Base-by-base conservation (phyloP, 192 early-diverging fungal genomes). In the Rhizophagus clarus region DNA sequence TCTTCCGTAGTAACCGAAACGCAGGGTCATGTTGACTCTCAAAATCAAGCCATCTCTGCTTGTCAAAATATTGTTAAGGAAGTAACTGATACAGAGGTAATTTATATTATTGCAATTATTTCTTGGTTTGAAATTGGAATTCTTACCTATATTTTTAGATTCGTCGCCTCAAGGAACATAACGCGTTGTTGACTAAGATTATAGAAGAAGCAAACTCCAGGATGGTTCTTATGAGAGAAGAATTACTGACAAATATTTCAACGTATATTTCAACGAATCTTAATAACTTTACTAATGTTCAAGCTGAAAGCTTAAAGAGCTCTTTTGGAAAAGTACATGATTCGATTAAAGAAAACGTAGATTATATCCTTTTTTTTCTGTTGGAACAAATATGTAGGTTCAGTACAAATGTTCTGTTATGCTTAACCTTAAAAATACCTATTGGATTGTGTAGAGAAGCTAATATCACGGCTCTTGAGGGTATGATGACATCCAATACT, bases 351-450 rank as follows among this genome's bases (percentile, higher is more conserved):
- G 22, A 66, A 5, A 66, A 29, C 63, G 63, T 66, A 9, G 28
- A 66, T 28, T 29, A 66, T 66, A 66, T 66, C 63, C 63, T 66
- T 66, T 66, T 66, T 11, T 24, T 63, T n/a, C 24, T 28, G 24
- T 28, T 63, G 1, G 7, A 28, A 28, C 26, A 28, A 28, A 12
- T 64, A 10, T 64, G 29, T 62, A 10, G 26, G 20, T 26, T 62
- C 8, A 62, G 37, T 8, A 40, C 8, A 6, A 12, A 11, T 29
- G 14, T 17, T 31, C 31, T 29, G 3, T 15, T 66, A 31, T 31
- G 4, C 29, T 66, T 31, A 66, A 66, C 51, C n/a, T 40, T 22
- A 56, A 66, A 64, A 66, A 66, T 29, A 66, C 63, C 63, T 66
- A 66, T 66, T 66, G 63, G 31, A 66, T 66, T 29, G 28, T 66